Evolutionary conservation across 371 early-diverging fungal species (phyloP), one percentile per base, ranked within the genome.

Genomic region (Saksenaea vasiformis): DNA sequence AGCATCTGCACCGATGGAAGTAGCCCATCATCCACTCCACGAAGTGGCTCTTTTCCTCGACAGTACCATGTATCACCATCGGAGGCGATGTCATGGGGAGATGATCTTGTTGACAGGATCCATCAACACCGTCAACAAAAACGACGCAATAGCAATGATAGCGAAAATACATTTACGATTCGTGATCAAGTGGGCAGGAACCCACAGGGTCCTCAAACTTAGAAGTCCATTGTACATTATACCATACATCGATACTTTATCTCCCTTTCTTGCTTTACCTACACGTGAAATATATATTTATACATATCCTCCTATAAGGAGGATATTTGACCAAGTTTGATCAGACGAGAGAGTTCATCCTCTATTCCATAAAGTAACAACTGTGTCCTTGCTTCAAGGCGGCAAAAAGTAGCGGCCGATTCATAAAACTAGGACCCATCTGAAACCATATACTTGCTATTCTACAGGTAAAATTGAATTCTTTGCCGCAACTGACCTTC

Each of bases 41-140:
- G 44, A 17, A 41, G 57, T 39, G 28, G 19, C 2, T 56, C 57
- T 9, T 38, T 63, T 22, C 64, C 51, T 19, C 51, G 51, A 17
- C 51, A 47, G 22, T 47, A 47, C 61, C 35, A 61, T 69, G 58
- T 69, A 66, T 44, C 66, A 58, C 22, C 54, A 36, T 15, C 54
- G 24, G 51, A 47, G 51, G 51, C 51, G 5, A 38, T 56, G 43
- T 63, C 64, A 8, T 63, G 64, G 64, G 64, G 57, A 8, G 64
- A 63, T 35, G 51, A 47, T 22, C 51, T 47, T 22, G 51, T 47
- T 9, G 19, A 47, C 22, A n/a, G 51, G 5, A 47, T 47, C 51
- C 17, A 47, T 11, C 51, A 47, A 8, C 51, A 47, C 34, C 39
- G 58, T 14, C 38, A 57, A 19, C 58, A 57, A 10, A 13, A 57